Evolutionary conservation across 2,329 filamentous ascomycete species (phyloP), one percentile per base, ranked within the genome.

Genomic region (Xylaria sp.): DNA sequence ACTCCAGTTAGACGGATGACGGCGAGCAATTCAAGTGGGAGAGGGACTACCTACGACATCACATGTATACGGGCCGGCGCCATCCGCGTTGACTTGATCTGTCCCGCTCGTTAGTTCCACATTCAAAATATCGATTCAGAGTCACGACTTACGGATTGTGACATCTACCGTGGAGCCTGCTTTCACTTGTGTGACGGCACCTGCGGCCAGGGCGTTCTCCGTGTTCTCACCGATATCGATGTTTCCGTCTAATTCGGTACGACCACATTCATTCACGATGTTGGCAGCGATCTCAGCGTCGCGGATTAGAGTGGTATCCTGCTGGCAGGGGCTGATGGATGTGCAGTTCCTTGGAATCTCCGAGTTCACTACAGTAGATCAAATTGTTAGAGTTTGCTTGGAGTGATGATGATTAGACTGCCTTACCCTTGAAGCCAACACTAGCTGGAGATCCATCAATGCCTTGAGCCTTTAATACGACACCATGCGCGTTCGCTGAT

Each of bases 291-390:
- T 82, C 77, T 86, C 80, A 15, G 81, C 82, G 61, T 87, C 84
- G 55, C 82, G 81, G 75, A 90, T 89, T 70, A 89, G 82, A 56
- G 86, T 88, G 11, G 86, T 80, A 61, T 90, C 87, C 66, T 86
- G 84, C 71, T 90, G 87, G 79, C 88, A 89, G 19, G 87, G 87
- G 73, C 81, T 86, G 77, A 88, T 87, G 58, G 78, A 78, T 15
- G 85, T 88, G 74, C 87, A 88, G 73, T 89, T 87, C 65, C 87
- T 82, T 28, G 87, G 85, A 81, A 63, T 89, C 82, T 82, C 12
- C 9, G 28, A 23, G 42, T 66, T 28, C 37, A 57, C 35, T 60
- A 23, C 11, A 15, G 28, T 4, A 4, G 38, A 50, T 37, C n/a
- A 35, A 5, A 23, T n/a, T 28, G 21, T 61, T 53, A 64, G 52